Conservation (phyloP, 2,329 filamentous ascomycete species). For the Dendrostoma leiphaemia region DNA sequence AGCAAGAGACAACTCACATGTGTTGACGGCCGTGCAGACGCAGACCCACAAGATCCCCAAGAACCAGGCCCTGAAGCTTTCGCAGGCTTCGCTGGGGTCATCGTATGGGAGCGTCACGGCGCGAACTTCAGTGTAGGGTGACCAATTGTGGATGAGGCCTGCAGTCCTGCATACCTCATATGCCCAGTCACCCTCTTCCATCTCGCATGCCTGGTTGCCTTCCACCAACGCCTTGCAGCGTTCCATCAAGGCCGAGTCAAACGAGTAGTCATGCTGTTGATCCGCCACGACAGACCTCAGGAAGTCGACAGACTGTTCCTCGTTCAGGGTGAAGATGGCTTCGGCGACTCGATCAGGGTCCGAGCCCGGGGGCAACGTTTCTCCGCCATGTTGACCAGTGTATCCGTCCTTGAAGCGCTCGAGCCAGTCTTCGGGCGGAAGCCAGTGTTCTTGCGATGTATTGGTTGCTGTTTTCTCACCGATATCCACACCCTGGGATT, state of each 20-base stretch:
- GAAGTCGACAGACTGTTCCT: constrained; percentile 1
- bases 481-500: not conserved
- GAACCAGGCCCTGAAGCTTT: not conserved
- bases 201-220: constrained; percentile 25
- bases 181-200: constrained; percentile 28
- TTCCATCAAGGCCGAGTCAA: constrained; percentile 24
- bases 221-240: constrained; percentile 22
- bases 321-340: constrained; percentile 15
- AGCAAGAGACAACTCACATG: not conserved
- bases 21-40: constrained; percentile 5
- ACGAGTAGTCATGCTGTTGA: constrained; percentile 28
- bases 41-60: constrained; percentile 1
- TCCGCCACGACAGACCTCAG: constrained; percentile 19
- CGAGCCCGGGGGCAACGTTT: constrained; percentile 13
- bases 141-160: constrained; percentile 15
- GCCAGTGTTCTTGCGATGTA: constrained; percentile 1
- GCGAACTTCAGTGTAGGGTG: constrained; percentile 12
- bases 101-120: not conserved
- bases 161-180: constrained; percentile 26
- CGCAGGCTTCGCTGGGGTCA: not conserved
- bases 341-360: constrained; percentile 14
- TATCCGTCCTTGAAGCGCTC: constrained; percentile 9
- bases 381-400: constrained; percentile 9
- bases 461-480: constrained; percentile 9
- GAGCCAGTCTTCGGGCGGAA: constrained; percentile 8